Evolutionary conservation across 2,329 filamentous ascomycete genomes (phyloP).

Genomic region (Cordyceps pruinosa): DNA sequence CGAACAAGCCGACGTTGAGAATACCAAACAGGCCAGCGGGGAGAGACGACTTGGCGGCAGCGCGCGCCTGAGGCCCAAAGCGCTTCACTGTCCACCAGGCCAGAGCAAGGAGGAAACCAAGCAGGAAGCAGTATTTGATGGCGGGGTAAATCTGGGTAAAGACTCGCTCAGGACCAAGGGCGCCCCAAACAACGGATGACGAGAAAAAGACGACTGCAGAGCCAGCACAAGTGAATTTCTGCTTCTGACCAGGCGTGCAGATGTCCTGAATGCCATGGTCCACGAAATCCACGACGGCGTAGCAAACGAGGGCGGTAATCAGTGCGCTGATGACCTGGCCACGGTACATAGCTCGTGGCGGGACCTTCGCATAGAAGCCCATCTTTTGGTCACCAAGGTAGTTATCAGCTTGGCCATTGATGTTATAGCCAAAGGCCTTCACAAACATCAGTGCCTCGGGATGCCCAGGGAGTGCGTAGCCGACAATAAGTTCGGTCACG

Average conservation of each 20-base stretch:
- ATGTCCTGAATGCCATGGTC: slow-evolving; percentile 25
- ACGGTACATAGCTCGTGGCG: slow-evolving; percentile 28
- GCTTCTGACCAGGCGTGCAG: slow-evolving; percentile 24
- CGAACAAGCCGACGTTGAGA: slow-evolving; percentile 18
- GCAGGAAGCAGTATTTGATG: slow-evolving; percentile 15
- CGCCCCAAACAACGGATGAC: slow-evolving; percentile 26
- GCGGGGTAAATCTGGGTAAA: slow-evolving; percentile 23
- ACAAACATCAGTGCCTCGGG: slow-evolving; percentile 48
- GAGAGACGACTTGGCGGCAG: not conserved
- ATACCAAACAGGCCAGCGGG: slow-evolving; percentile 14
- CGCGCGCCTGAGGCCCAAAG: slow-evolving; percentile 35
- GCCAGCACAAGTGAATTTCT: slow-evolving; percentile 26
- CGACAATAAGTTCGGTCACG: slow-evolving; percentile 34
- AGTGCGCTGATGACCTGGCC: slow-evolving; percentile 38
- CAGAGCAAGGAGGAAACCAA: slow-evolving; percentile 24
- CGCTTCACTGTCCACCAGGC: slow-evolving; percentile 57
- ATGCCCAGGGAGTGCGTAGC: slow-evolving; percentile 27
- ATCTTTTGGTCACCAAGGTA: slow-evolving; percentile 30
- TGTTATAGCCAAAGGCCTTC: slow-evolving; percentile 39
- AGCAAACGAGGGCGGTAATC: slow-evolving; percentile 31
- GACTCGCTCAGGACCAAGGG: slow-evolving; percentile 26
- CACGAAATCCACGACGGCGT: slow-evolving; percentile 33
- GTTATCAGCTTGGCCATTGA: slow-evolving; percentile 36
- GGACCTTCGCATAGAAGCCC: slow-evolving; percentile 28
- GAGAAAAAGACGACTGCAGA: slow-evolving; percentile 28